A percentile compares a stretch with the other conserved stretches of the same genome.
Evolutionary conservation across 306 rosid genomes (phyloP).

Genomic region (Fragaria nilgerrensis): DNA sequence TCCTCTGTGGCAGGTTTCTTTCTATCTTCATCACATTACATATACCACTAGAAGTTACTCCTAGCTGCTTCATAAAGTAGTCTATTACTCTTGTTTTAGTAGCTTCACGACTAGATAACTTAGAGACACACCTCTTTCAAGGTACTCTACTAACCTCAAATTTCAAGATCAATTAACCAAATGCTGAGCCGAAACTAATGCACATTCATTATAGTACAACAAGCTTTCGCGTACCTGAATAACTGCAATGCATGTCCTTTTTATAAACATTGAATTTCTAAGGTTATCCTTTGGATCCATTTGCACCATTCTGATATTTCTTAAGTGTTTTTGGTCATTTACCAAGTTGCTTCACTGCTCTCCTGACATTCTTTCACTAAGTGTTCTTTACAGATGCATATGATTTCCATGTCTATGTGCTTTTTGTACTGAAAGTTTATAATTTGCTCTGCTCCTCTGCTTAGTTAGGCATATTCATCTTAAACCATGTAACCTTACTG

Average conservation of each 20-base stretch:
- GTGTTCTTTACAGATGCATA: not conserved
- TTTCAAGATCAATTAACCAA: not conserved
- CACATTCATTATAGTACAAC: not conserved
- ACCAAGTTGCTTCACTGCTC: not conserved
- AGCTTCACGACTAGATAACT: not conserved
- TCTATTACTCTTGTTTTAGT: not conserved
- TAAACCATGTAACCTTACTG: conserved; percentile 1
- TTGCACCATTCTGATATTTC: not conserved
- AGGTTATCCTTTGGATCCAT: not conserved
- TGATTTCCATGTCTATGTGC: not conserved
- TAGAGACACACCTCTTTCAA: not conserved
- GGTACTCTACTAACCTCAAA: not conserved
- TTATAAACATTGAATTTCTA: not conserved
- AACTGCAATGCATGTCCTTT: not conserved
- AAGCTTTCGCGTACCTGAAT: not conserved
- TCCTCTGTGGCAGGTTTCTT: conserved; percentile 80
- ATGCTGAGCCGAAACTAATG: not conserved
- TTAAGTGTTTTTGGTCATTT: not conserved
- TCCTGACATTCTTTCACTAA: not conserved
- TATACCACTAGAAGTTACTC: not conserved
- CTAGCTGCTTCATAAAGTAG: conserved; percentile 3
- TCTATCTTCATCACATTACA: conserved; percentile 19
- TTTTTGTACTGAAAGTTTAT: not conserved
- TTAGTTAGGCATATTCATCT: not conserved
- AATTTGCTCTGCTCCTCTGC: not conserved